Base-by-base conservation (phyloP, 2,329 filamentous ascomycete genomes). In the Claviceps humidiphila region DNA sequence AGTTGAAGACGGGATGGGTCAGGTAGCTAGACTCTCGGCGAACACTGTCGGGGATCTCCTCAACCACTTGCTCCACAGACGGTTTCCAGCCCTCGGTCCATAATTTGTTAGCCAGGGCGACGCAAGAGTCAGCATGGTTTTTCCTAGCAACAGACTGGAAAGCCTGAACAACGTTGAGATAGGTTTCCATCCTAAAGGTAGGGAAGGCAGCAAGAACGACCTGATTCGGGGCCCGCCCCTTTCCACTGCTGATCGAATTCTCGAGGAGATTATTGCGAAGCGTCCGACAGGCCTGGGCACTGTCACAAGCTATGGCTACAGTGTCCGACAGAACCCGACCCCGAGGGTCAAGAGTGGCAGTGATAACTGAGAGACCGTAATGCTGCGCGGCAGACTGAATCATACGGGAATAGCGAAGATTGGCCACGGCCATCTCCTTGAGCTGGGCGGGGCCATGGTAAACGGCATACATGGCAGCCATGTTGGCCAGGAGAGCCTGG, bases 1-100 rank as follows among this genome's bases (percentile, higher is more conserved):
- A 84, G 74, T 96, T 96, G 78, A 96, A 97, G 26, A 95, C 88
- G 0, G 89, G 87, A 66, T 97, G 90, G 0, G 87, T 90, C 57
- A 97, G 73, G 69, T 85, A 96, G 14, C 75, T 62, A 0, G 87
- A 88, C 24, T 80, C 84, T 64, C 91, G 80, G 63, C 79, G 80
- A 57, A 95, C 76, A 11, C 64, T 57, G 2, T 76, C 71, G 5
- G 84, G 81, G 20, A 85, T 71, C 26, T 60, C 61, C 9, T 60
- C 59, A 51, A 69, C 57, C 8, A 66, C 56, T 51, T 73, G 68
- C 46, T 75, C 56, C 3, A 62, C 56, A 4, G 61, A 64, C 34
- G 60, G 59, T 38, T 64, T 59, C 52, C 67, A 61, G 14, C 61
- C 54, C 48, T 74, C 62, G 60, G 43, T 68, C 67, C 56, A 74